phyloP scores from a whole-genome alignment of 805 yeast species.

The Lachancea fermentati region DNA sequence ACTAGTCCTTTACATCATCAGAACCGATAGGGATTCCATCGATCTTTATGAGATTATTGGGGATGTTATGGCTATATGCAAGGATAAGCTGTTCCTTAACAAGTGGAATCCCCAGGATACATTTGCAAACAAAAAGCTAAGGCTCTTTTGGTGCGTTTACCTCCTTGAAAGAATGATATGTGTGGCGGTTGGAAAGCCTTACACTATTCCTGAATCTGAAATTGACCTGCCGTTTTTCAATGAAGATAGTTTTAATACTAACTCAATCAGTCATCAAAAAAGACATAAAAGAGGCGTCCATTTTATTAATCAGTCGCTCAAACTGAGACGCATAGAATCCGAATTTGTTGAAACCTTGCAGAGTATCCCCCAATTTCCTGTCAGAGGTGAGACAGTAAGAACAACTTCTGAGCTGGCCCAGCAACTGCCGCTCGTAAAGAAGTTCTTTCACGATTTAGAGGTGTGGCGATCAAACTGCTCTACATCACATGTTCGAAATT shows the following conservation, averaged over 20 bases:
- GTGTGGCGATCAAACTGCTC: constrained; percentile 53
- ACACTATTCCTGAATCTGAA: constrained; percentile 45
- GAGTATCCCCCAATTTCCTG: constrained; percentile 27
- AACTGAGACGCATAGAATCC: constrained; percentile 54
- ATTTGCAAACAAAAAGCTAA: constrained; percentile 37
- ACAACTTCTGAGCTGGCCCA: constrained; percentile 19
- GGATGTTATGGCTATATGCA: constrained; percentile 46
- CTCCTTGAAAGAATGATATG: constrained; percentile 57
- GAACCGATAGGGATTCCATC: constrained; percentile 57
- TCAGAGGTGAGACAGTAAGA: constrained; percentile 9
- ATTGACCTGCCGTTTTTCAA: constrained; percentile 49
- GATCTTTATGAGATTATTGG: constrained; percentile 47
- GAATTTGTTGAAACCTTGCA: constrained; percentile 50
- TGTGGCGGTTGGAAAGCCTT: constrained; percentile 56
- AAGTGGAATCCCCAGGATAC: constrained; percentile 23
- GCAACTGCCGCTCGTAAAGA: constrained; percentile 47
- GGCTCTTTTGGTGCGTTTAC: constrained; percentile 62
- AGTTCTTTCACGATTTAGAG: constrained; percentile 48
- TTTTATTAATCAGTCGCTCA: constrained; percentile 53
- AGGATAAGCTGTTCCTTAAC: constrained; percentile 25
- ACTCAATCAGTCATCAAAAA: constrained; percentile 12
- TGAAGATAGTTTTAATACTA: constrained; percentile 33
- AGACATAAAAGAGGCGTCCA: constrained; percentile 36
- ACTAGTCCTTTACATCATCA: constrained; percentile 48
- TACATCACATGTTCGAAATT: constrained; percentile 35